phyloP scores from a whole-genome alignment of 1,284 basidiomycete genomes.

The Austroboletus niveus region DNA sequence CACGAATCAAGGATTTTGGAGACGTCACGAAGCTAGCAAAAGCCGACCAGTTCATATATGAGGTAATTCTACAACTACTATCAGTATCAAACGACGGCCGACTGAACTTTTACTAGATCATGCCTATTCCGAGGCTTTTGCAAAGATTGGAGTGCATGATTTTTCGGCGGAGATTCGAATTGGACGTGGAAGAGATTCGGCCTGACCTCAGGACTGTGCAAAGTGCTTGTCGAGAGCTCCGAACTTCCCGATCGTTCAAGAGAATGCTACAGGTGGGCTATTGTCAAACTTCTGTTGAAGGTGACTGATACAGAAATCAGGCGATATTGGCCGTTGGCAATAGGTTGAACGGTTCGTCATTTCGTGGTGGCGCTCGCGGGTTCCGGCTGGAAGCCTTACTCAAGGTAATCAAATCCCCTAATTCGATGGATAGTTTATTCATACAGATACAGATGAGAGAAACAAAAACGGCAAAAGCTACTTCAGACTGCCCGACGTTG shows the following conservation, averaged over 20 bases:
- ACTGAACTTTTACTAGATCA: constrained; percentile 53
- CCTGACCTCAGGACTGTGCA: constrained; percentile 80
- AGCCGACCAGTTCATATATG: constrained; percentile 81
- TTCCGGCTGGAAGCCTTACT: constrained; percentile 80
- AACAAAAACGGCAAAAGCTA: constrained; percentile 72
- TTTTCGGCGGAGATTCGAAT: constrained; percentile 76
- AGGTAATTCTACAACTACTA: constrained; percentile 43
- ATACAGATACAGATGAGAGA: constrained; percentile 65
- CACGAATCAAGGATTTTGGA: constrained; percentile 62
- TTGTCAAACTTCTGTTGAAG: neutral
- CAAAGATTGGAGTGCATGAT: constrained; percentile 80
- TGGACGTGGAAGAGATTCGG: constrained; percentile 81
- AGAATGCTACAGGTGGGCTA: constrained; percentile 59
- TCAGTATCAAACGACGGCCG: neutral
- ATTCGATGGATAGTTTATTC: neutral
- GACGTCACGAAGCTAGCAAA: constrained; percentile 73
- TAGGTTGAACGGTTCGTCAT: constrained; percentile 76
- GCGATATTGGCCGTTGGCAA: constrained; percentile 79
- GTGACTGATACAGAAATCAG: constrained; percentile 33
- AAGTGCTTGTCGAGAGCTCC: constrained; percentile 74
- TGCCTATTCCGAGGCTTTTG: constrained; percentile 71
- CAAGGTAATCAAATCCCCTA: constrained; percentile 52
- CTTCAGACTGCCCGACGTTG: constrained; percentile 75
- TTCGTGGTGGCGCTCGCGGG: constrained; percentile 80
- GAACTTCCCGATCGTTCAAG: constrained; percentile 66